Conservation (phyloP, 371 early-diverging fungal species). For the Coemansia sp. region DNA sequence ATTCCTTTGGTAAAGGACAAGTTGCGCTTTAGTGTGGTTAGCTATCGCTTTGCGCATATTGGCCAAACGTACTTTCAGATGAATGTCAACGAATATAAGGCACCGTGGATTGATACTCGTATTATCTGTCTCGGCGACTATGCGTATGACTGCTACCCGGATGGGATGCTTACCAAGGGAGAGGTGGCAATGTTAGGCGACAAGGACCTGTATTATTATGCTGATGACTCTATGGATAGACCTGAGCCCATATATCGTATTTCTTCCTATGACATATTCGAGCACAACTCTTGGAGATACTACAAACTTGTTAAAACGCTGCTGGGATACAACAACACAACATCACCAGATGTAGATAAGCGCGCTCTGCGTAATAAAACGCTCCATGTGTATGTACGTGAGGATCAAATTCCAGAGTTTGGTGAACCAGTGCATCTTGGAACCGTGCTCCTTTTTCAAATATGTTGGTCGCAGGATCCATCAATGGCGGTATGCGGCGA, state of each 20-base stretch:
- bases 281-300: no score
- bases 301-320: not conserved
- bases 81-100: not conserved
- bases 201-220: not conserved
- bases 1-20: no score
- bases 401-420: not conserved
- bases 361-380: not conserved
- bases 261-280: no score
- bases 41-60: no score
- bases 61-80: no score
- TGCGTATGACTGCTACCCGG: not conserved
- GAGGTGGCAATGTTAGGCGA: not conserved
- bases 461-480: not conserved
- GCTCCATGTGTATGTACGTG: not conserved
- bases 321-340: not conserved
- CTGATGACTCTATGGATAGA: no score
- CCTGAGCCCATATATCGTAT: no score
- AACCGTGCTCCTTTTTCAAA: not conserved
- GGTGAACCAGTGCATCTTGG: not conserved
- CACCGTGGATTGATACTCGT: not conserved
- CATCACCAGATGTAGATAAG: not conserved
- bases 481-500: not conserved
- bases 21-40: no score
- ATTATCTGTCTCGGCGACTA: not conserved
- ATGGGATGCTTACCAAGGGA: not conserved